Conservation (phyloP, 805 yeast genomes). For the Spathaspora boniae region DNA sequence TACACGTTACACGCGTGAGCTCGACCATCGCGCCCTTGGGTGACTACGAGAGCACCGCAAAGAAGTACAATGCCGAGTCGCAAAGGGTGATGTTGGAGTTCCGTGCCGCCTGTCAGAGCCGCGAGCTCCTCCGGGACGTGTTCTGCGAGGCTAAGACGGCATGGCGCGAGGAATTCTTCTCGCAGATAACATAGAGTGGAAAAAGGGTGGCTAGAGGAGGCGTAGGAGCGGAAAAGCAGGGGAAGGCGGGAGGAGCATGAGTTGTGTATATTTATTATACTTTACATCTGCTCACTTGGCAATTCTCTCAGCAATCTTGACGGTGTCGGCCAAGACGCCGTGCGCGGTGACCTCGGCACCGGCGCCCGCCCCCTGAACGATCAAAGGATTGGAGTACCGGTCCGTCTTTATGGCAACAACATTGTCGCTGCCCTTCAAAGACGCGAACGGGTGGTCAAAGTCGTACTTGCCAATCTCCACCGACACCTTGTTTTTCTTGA, state of each 20-base stretch:
- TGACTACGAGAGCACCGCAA: conserved; percentile 23
- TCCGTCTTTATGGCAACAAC: conserved; percentile 88
- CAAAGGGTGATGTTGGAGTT: conserved; percentile 72
- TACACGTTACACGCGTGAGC: conserved; percentile 72
- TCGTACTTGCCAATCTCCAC: conserved; percentile 90
- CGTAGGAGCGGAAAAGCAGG: background rate
- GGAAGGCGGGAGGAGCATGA: conserved; percentile 7
- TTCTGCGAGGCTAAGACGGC: conserved; percentile 57
- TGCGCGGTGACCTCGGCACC: conserved; percentile 69
- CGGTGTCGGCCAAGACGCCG: conserved; percentile 91
- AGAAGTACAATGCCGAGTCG: conserved; percentile 50
- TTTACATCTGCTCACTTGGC: conserved; percentile 31
- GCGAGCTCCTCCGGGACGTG: conserved; percentile 43
- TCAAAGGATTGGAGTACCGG: conserved; percentile 89
- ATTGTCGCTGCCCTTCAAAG: conserved; percentile 93
- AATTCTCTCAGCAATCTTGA: conserved; percentile 87
- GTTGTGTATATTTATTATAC: conserved; percentile 6
- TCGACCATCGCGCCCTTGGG: conserved; percentile 23
- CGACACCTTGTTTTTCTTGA: conserved; percentile 62
- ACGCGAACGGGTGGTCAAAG: conserved; percentile 90
- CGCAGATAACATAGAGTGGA: conserved; percentile 6
- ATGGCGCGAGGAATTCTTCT: conserved; percentile 33
- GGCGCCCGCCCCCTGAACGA: conserved; percentile 97
- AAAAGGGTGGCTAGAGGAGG: background rate
- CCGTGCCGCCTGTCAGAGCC: conserved; percentile 56